These are phyloP conservation scores for Russula sp. DNA, from an alignment of 768 basidiomycete species.

Conservation along the genomic window DNA sequence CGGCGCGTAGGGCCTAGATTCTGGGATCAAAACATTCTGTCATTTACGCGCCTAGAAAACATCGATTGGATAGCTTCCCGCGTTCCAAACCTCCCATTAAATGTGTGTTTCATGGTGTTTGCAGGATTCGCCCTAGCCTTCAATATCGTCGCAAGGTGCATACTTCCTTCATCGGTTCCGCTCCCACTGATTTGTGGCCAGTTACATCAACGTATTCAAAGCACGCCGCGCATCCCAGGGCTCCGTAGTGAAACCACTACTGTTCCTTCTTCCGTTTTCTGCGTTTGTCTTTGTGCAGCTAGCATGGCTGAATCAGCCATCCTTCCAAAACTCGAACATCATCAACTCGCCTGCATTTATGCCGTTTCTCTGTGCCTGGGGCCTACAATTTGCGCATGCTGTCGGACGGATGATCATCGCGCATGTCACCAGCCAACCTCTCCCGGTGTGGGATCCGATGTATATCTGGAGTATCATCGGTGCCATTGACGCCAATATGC, in stretches of 20 bases:
- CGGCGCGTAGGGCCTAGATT: conserved; percentile 59
- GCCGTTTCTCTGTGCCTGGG: conserved; percentile 91
- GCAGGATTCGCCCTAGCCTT: conserved; percentile 64
- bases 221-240: conserved; percentile 46
- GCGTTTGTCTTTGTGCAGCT: conserved; percentile 68
- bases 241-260: conserved; percentile 53
- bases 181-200: conserved; percentile 34
- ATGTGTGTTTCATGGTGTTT: conserved; percentile 86
- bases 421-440: conserved; percentile 78
- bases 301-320: conserved; percentile 75
- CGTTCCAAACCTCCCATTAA: conserved; percentile 70
- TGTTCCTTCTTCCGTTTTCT: conserved; percentile 78
- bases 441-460: conserved; percentile 85
- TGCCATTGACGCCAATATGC: conserved; percentile 80
- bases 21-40: conserved; percentile 72
- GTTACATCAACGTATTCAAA: conserved; percentile 79
- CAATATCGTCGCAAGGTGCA: conserved; percentile 76
- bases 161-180: conserved; percentile 3
- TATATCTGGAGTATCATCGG: conserved; percentile 80
- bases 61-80: conserved; percentile 45
- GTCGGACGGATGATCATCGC: conserved; percentile 92
- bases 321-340: conserved; percentile 58
- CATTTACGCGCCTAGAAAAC: conserved; percentile 53
- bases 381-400: conserved; percentile 84
- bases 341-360: conserved; percentile 75